Conservation (phyloP, 2,329 filamentous ascomycete genomes). For the Pyricularia sp. region DNA sequence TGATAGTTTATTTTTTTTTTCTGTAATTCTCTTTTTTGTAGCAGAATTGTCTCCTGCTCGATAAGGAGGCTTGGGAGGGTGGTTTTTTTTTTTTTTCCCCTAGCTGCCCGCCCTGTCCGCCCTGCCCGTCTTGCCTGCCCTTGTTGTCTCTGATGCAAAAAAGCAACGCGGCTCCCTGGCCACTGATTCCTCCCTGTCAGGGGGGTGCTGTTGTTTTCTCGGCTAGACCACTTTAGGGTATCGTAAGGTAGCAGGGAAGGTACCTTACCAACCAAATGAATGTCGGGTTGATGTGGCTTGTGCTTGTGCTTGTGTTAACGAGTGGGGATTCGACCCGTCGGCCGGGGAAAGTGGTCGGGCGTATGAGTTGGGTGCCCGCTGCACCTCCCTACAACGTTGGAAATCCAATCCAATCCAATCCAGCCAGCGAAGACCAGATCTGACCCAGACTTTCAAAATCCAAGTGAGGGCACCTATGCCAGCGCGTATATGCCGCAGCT, state of each 20-base stretch:
- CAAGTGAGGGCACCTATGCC: background rate
- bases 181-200: background rate
- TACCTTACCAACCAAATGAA: background rate
- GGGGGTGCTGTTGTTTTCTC: background rate
- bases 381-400: background rate
- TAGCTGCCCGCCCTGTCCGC: background rate
- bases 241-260: background rate
- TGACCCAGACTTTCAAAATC: background rate
- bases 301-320: background rate
- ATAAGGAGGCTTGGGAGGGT: background rate
- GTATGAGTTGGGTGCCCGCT: background rate
- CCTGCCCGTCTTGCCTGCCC: background rate
- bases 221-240: background rate
- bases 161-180: background rate
- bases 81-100: background rate
- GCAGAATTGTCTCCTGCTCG: background rate
- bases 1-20: background rate
- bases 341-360: background rate
- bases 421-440: background rate
- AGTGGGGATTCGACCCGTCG: background rate
- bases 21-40: background rate
- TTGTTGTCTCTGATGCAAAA: background rate
- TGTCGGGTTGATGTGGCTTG: background rate
- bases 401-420: background rate
- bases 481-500: background rate